A percentile compares a stretch with the other conserved stretches of the same genome.
These are phyloP conservation scores for Serendipita sp. DNA, from an alignment of 768 basidiomycete genomes.

Conservation along the genomic window DNA sequence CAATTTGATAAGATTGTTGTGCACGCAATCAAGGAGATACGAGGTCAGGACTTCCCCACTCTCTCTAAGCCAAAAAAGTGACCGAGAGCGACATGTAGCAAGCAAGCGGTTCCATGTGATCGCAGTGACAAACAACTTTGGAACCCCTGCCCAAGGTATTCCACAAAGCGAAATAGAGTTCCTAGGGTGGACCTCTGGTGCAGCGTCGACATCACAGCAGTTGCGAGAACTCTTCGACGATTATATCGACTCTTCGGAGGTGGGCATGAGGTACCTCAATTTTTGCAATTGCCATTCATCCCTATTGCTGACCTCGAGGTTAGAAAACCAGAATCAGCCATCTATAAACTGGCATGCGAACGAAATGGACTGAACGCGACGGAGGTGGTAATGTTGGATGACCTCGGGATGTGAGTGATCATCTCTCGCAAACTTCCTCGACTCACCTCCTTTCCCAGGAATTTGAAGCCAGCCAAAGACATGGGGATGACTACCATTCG, in stretches of 20 bases:
- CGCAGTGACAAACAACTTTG: slow-evolving; percentile 71
- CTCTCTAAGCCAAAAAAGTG: neutral
- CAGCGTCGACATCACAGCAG: slow-evolving; percentile 35
- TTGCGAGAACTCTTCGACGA: slow-evolving; percentile 59
- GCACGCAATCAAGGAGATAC: slow-evolving; percentile 50
- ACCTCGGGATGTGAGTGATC: slow-evolving; percentile 56
- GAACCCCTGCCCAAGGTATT: slow-evolving; percentile 22
- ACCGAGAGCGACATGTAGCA: no score
- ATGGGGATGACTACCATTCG: slow-evolving; percentile 76
- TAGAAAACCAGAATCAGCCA: slow-evolving; percentile 67
- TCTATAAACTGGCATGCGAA: slow-evolving; percentile 57
- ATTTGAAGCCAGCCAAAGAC: slow-evolving; percentile 55
- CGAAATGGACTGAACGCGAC: slow-evolving; percentile 45
- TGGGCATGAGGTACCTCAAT: slow-evolving; percentile 49
- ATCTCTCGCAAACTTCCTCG: neutral
- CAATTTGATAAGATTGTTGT: slow-evolving; percentile 45
- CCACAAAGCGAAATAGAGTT: slow-evolving; percentile 40
- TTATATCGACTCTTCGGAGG: slow-evolving; percentile 64
- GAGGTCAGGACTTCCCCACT: slow-evolving; percentile 34
- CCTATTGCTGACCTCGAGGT: slow-evolving; percentile 5
- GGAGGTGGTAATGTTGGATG: slow-evolving; percentile 65
- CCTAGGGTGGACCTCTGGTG: slow-evolving; percentile 47
- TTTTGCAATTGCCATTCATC: no score
- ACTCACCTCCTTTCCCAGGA: slow-evolving; percentile 32
- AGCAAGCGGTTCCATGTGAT: slow-evolving; percentile 47